These are phyloP conservation scores for Phellinidium pouzarii DNA, from an alignment of 1,284 basidiomycete species.

Conservation along the genomic window DNA sequence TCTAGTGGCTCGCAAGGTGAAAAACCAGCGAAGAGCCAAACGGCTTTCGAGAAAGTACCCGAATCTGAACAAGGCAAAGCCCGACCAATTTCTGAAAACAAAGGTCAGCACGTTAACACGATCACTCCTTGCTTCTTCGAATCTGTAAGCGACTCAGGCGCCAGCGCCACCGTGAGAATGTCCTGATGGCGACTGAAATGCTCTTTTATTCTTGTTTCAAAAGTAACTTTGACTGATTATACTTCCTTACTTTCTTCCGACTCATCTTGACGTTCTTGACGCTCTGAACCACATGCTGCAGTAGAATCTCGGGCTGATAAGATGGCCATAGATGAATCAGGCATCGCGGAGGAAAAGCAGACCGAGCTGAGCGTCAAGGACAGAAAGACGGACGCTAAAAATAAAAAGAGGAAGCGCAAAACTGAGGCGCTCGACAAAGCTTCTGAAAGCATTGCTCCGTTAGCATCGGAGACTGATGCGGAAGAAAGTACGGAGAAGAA, in stretches of 20 bases:
- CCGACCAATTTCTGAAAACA: too few species aligned
- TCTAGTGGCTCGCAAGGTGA: neutral
- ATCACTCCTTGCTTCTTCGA: too few species aligned
- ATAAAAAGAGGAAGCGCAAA: slow-evolving; percentile 13
- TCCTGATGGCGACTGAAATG: too few species aligned
- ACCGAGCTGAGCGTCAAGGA: slow-evolving; percentile 13
- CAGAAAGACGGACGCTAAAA: slow-evolving; percentile 16
- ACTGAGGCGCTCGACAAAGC: neutral
- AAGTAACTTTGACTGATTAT: too few species aligned
- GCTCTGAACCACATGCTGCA: too few species aligned
- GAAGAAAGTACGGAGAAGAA: slow-evolving; percentile 27
- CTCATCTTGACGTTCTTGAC: too few species aligned
- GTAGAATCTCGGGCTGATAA: too few species aligned
- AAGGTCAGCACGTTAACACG: too few species aligned
- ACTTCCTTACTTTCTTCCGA: too few species aligned
- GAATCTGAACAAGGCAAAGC: slow-evolving; percentile 23
- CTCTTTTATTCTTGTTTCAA: too few species aligned
- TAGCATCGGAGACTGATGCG: slow-evolving; percentile 15
- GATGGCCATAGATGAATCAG: neutral
- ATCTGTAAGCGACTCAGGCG: too few species aligned
- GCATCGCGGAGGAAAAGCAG: neutral
- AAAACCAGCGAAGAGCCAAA: slow-evolving; percentile 10
- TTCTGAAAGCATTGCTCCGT: neutral
- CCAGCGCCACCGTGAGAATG: too few species aligned
- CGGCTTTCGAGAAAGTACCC: slow-evolving; percentile 6